Evolutionary conservation across 2,329 filamentous ascomycete genomes (phyloP).

Genomic region (Nemania diffusa): DNA sequence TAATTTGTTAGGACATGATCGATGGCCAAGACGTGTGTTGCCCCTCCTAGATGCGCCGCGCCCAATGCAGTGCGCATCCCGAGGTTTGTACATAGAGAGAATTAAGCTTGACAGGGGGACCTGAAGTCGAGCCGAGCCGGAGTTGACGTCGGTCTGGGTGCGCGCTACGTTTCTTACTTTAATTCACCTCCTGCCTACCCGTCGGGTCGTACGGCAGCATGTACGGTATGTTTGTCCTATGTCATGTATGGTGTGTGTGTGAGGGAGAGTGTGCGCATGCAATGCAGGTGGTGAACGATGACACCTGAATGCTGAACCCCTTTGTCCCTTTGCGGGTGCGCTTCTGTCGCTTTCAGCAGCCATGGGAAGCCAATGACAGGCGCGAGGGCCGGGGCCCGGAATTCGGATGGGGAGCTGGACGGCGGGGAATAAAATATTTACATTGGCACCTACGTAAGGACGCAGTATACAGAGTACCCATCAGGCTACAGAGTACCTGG

Average conservation of each 20-base stretch:
- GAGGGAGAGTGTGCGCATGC: not conserved
- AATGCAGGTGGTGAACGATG: slow-evolving; percentile 25
- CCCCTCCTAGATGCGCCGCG: not conserved
- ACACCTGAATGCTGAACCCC: slow-evolving; percentile 34
- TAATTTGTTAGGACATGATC: not conserved
- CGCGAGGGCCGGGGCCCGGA: slow-evolving; percentile 13
- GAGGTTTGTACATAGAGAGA: too few species aligned
- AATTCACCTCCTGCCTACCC: not conserved
- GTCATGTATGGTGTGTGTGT: not conserved
- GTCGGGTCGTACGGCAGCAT: slow-evolving; percentile 15
- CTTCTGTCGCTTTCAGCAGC: slow-evolving; percentile 25
- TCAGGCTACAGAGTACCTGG: too few species aligned
- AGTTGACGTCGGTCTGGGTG: slow-evolving; percentile 25
- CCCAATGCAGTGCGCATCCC: not conserved
- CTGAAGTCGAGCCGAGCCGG: slow-evolving; percentile 19
- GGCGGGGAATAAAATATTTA: not conserved
- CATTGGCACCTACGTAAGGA: too few species aligned
- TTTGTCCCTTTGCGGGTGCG: not conserved
- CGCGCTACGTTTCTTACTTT: not conserved
- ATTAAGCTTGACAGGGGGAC: not conserved
- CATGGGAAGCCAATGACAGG: slow-evolving; percentile 32
- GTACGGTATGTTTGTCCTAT: not conserved
- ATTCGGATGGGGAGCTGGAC: slow-evolving; percentile 18
- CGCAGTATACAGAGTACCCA: too few species aligned
- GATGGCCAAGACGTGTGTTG: not conserved